Evolutionary conservation across 176 grass and related monocot species (phyloP).

Genomic region (Carex parvula): DNA sequence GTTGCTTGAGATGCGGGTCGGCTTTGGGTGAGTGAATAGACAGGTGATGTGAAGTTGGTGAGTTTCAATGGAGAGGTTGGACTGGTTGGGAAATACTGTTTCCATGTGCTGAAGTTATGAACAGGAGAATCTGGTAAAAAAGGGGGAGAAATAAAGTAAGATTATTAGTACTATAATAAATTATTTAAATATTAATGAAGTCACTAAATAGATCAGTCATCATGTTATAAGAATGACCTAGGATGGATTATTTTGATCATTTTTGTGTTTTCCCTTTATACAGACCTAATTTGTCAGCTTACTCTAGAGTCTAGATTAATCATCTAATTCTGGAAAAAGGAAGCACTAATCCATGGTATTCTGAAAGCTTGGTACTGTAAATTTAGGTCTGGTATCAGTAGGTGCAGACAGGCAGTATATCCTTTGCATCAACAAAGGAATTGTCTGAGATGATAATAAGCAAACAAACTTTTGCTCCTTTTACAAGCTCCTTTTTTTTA

Average conservation of each 20-base stretch:
- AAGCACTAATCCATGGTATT: background rate
- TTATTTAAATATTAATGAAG: background rate
- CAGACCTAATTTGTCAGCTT: background rate
- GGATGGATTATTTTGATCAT: background rate
- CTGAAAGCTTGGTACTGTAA: background rate
- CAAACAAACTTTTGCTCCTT: background rate
- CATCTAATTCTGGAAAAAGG: background rate
- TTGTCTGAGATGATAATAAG: background rate
- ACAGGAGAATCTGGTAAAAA: slow-evolving; percentile 18
- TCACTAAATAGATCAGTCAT: background rate
- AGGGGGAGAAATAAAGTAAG: background rate
- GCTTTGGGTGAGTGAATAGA: slow-evolving; percentile 25
- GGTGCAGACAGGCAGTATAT: background rate
- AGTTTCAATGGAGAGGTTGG: slow-evolving; percentile 12
- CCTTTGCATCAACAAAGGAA: background rate
- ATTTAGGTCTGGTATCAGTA: background rate
- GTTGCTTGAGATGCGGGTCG: slow-evolving; percentile 37
- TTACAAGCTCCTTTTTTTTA: too few species aligned
- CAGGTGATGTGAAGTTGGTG: slow-evolving; percentile 1
- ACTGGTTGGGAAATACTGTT: slow-evolving; percentile 12
- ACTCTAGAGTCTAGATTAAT: background rate
- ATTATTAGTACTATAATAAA: background rate
- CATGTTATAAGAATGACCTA: background rate
- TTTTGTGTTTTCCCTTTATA: background rate
- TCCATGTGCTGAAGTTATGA: slow-evolving; percentile 17